Evolutionary conservation across 208 protist species (phyloP), one percentile per base, ranked within the genome.

Genomic region (Acanthamoeba rhysodes): DNA sequence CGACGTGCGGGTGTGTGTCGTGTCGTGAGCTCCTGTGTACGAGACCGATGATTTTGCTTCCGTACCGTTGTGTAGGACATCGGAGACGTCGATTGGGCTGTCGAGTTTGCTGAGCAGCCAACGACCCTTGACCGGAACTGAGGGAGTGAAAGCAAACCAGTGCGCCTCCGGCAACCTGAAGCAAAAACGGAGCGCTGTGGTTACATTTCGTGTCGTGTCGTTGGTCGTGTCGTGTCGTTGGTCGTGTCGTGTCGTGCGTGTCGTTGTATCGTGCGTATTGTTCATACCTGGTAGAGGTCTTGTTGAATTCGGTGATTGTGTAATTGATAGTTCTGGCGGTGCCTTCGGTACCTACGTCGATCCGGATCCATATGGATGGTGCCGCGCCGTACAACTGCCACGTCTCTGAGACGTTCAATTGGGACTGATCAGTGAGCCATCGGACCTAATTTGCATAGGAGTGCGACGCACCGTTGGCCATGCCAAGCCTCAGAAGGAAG

Each of bases 341-440:
- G 22, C 29, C 32, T 8, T 82, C 41, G 45, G 1, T 27, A 2
- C 74, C 74, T 0, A 82, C 74, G 22, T 82, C 74, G 18, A 82
- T 82, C 45, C 55, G 74, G 8, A 82, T 45, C 74, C 74, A 82
- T 41, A 82, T 55, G 12, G 29, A 45, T 41, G 34, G 74, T 27
- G 74, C 74, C 24, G 74, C 74, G n/a, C 74, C 74, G 22, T 82
- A 82, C 74, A 84, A 9, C 45, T 84, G 53, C 74, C 74, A 84
- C 41, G 74, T 50, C 41, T 84, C 74, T 84, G 74, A 32, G 14
- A 64, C 22, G 14, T 24, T 16, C 0, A 16, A 64, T 24, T 27
- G 20, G 22, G 12, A 20, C 62, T 8, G 24, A 68, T 1, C 16
- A 68, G 24, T 24, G 27, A 29, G 57, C 57, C 62, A 24, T 18